These are phyloP conservation scores for Kluyveromyces sp. DNA, from an alignment of 1,139 yeast species.

Conservation along the genomic window DNA sequence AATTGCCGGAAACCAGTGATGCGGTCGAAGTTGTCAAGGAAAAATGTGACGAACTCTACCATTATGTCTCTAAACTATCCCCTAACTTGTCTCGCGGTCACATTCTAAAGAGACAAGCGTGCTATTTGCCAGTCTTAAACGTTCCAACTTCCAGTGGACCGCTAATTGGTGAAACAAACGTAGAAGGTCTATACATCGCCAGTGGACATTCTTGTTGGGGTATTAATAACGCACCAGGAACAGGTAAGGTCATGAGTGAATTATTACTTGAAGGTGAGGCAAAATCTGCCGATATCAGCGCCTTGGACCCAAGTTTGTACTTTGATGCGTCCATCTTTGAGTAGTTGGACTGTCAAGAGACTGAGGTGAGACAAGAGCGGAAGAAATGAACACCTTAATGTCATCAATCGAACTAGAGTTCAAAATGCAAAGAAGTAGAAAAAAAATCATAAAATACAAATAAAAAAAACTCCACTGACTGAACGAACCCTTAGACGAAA, in stretches of 20 bases:
- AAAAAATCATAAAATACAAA: too few species aligned
- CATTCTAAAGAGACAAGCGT: conserved; percentile 81
- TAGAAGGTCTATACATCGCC: conserved; percentile 67
- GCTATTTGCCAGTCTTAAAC: conserved; percentile 89
- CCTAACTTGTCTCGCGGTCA: conserved; percentile 67
- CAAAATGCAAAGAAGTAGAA: too few species aligned
- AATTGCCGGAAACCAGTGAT: conserved; percentile 89
- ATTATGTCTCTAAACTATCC: conserved; percentile 72
- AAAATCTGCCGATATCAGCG: conserved; percentile 66
- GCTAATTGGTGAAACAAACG: conserved; percentile 85
- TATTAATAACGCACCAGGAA: conserved; percentile 93
- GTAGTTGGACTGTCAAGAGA: conserved; percentile 1
- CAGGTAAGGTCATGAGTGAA: conserved; percentile 90
- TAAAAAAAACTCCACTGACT: too few species aligned
- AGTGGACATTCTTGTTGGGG: conserved; percentile 99
- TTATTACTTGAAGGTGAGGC: conserved; percentile 78
- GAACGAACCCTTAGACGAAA: too few species aligned
- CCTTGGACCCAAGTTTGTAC: conserved; percentile 76
- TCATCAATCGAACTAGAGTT: background rate
- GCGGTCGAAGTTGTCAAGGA: conserved; percentile 84
- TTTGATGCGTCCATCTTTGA: conserved; percentile 55
- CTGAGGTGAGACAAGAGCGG: background rate
- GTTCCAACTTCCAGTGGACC: conserved; percentile 93
- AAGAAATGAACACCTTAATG: too few species aligned
- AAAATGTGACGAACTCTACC: conserved; percentile 81